Percentiles rank a stretch among this genome's conserved stretches.
Conservation (phyloP, 192 early-diverging fungal species). For the Phycomyces nitens region DNA sequence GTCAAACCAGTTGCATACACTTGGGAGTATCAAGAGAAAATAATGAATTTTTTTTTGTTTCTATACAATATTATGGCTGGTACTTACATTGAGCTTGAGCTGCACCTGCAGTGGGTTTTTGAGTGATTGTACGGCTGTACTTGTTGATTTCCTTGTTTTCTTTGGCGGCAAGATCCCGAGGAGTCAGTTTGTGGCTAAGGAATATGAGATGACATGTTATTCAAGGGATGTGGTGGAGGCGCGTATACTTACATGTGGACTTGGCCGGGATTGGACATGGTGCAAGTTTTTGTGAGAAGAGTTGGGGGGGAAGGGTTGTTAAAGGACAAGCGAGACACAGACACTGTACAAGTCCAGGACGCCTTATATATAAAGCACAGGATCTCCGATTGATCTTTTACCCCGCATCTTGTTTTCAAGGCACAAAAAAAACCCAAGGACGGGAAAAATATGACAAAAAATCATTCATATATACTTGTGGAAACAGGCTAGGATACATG, state of each 20-base stretch:
- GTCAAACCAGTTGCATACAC: constrained; percentile 91
- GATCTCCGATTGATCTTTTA: no score
- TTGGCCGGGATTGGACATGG: constrained; percentile 15
- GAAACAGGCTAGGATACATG: no score
- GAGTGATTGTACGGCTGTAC: constrained; percentile 75
- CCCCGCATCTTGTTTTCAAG: no score
- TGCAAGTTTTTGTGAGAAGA: background rate
- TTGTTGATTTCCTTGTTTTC: constrained; percentile 53
- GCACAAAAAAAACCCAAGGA: no score
- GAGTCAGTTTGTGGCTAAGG: constrained; percentile 29
- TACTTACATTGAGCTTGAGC: constrained; percentile 81
- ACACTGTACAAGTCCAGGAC: no score
- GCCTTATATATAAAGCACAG: no score
- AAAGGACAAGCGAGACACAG: no score
- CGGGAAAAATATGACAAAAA: no score
- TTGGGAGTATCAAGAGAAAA: constrained; percentile 22
- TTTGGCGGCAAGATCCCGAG: constrained; percentile 21
- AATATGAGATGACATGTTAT: background rate
- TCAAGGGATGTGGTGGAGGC: no score
- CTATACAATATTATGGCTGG: background rate
- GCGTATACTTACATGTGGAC: constrained; percentile 13
- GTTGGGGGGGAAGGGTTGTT: background rate
- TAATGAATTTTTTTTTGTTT: no score
- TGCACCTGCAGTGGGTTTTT: constrained; percentile 76
- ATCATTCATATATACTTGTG: no score